Evolutionary conservation across 78 protist genomes (phyloP).

Genomic region (Dictyostelium discoideum): DNA sequence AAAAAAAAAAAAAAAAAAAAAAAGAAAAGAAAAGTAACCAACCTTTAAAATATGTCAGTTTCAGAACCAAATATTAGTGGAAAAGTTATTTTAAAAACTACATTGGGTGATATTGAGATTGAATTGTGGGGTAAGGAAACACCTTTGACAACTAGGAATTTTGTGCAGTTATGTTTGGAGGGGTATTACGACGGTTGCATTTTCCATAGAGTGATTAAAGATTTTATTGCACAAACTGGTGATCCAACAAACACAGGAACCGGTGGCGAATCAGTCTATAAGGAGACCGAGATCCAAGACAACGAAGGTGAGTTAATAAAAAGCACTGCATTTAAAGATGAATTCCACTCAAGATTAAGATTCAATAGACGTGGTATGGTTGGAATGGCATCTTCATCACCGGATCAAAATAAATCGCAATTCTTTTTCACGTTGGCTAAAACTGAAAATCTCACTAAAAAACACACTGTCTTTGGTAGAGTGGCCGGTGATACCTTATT

Average conservation of each 20-base stretch:
- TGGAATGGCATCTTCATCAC: slow-evolving; percentile 81
- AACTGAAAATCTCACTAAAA: slow-evolving; percentile 87
- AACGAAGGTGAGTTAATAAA: slow-evolving; percentile 9
- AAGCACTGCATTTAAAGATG: slow-evolving; percentile 90
- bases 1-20: too few relatives aligned
- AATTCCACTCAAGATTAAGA: slow-evolving; percentile 90
- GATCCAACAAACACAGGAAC: slow-evolving; percentile 96
- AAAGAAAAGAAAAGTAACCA: too few relatives aligned
- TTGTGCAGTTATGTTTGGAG: slow-evolving; percentile 91
- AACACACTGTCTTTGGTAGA: slow-evolving; percentile 96
- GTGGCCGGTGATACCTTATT: slow-evolving; percentile 89
- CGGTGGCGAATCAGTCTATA: slow-evolving; percentile 92
- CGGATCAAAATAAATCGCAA: slow-evolving; percentile 90
- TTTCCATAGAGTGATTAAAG: slow-evolving; percentile 93
- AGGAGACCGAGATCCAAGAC: background rate
- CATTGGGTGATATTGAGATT: slow-evolving; percentile 91
- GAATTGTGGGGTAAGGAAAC: slow-evolving; percentile 96
- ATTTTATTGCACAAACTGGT: slow-evolving; percentile 95
- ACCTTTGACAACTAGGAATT: slow-evolving; percentile 91
- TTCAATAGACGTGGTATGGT: slow-evolving; percentile 85
- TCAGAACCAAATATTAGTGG: slow-evolving; percentile 93
- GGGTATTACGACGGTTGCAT: slow-evolving; percentile 92
- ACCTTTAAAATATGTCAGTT: slow-evolving; percentile 16
- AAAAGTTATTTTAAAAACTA: slow-evolving; percentile 92
- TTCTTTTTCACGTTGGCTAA: slow-evolving; percentile 95